These are phyloP conservation scores for Daldinia vernicosa DNA, from an alignment of 495 filamentous ascomycete genomes.

Conservation along the genomic window DNA sequence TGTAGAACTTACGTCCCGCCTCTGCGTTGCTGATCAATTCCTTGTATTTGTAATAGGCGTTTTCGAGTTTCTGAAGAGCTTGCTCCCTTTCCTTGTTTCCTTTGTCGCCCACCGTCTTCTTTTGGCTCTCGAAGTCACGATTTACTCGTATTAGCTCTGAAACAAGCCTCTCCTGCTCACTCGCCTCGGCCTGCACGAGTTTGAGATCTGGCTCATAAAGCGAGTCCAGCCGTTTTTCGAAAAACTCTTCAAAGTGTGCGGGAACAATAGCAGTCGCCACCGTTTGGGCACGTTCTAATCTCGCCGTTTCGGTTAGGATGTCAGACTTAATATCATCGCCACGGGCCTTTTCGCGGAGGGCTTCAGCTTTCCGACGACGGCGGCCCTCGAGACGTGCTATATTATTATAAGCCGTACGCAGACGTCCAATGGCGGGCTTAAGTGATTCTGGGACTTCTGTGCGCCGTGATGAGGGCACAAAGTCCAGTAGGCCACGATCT, in stretches of 20 bases:
- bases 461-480: slow-evolving; percentile 84
- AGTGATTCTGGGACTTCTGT: slow-evolving; percentile 80
- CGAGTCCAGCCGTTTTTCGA: slow-evolving; percentile 76
- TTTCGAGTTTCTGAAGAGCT: slow-evolving; percentile 88
- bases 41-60: slow-evolving; percentile 93
- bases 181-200: slow-evolving; percentile 72
- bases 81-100: slow-evolving; percentile 82
- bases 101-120: slow-evolving; percentile 73
- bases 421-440: slow-evolving; percentile 76
- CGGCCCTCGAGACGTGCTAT: slow-evolving; percentile 81
- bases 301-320: slow-evolving; percentile 81
- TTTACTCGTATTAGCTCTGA: slow-evolving; percentile 77
- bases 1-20: slow-evolving; percentile 93
- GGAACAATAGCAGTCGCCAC: slow-evolving; percentile 80
- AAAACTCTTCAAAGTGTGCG: slow-evolving; percentile 89
- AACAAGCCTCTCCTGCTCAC: slow-evolving; percentile 78
- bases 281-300: slow-evolving; percentile 84
- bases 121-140: slow-evolving; percentile 72
- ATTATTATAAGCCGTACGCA: slow-evolving; percentile 83
- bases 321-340: slow-evolving; percentile 89
- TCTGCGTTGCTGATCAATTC: slow-evolving; percentile 91
- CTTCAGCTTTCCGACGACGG: slow-evolving; percentile 77
- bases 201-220: slow-evolving; percentile 81
- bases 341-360: slow-evolving; percentile 77
- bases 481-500: slow-evolving; percentile 82